Evolutionary conservation across 331 rosid genomes (phyloP), one percentile per base, ranked within the genome.

Genomic region (Ulmus americana): DNA sequence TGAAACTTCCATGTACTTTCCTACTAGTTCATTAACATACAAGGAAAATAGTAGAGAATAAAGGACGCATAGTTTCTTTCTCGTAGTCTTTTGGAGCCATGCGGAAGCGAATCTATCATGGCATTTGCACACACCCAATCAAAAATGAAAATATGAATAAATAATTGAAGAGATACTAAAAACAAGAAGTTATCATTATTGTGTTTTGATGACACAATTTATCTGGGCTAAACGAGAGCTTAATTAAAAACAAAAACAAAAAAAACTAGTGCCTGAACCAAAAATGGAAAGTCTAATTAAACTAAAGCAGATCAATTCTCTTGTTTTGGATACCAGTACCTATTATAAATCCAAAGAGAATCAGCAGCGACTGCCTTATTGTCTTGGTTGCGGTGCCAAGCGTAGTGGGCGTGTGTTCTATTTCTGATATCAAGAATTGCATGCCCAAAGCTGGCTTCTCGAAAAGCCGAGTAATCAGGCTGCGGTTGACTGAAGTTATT

Each of bases 391-490:
- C 87, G 84, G 63, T 76, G 82, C 87, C 87, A 82, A 53, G 76
- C 44, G 45, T 63, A 79, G 65, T 74, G 38, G 0, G 87, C 87
- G 68, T 82, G 87, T 10, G 84, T 82, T 22, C 76, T 46, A 35
- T 82, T 82, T 66, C 65, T 76, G 8, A 82, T 76, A 44, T 67
- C 78, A 9, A 82, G 71, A 49, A 78, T 45, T 7, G 80, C 87
- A 38, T 82, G 87, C 8, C 87, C 84, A 10, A 79, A 79, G 68
- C 87, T 79, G 20, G 87, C 87, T 55, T 82, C 87, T 16, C 87
- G 63, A 18, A 22, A 82, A 5, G 84, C 87, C 0, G 87, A 82
- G 76, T 82, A 82, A n/a, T 53, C 45, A 7, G 82, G 87, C 61
- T 79, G 87, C 7, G 84, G 87, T 11, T 79, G 79, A 1, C 68